These are phyloP conservation scores for Penicillium sp. DNA, from an alignment of 2,329 filamentous ascomycete species.

Conservation along the genomic window DNA sequence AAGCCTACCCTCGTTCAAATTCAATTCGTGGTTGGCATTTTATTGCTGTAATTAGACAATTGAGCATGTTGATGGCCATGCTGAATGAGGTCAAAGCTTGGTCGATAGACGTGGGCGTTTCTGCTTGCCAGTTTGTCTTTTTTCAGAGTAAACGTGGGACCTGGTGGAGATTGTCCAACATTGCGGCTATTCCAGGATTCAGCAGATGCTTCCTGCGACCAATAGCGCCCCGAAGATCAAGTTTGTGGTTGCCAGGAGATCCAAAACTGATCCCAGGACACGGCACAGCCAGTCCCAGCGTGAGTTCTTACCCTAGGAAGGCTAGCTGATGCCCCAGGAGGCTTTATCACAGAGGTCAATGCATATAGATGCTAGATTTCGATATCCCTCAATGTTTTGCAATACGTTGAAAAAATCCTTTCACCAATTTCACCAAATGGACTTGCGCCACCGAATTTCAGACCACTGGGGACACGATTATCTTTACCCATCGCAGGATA, in stretches of 20 bases:
- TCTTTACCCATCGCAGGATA: too few relatives aligned
- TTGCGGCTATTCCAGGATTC: not conserved
- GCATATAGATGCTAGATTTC: too few relatives aligned
- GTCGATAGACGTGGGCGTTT: not conserved
- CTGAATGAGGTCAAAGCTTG: not conserved
- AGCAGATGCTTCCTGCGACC: not conserved
- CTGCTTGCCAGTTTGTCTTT: not conserved
- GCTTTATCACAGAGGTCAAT: too few relatives aligned
- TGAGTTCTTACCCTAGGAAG: too few relatives aligned
- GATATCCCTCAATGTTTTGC: too few relatives aligned
- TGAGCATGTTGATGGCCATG: not conserved
- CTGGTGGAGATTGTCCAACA: not conserved
- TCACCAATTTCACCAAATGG: too few relatives aligned
- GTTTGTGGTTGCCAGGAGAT: not conserved
- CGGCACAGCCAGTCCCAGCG: not conserved
- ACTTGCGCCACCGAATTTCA: too few relatives aligned
- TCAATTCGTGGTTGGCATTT: not conserved
- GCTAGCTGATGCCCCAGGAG: too few relatives aligned
- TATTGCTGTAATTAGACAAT: slow-evolving; percentile 1
- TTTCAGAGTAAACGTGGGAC: not conserved
- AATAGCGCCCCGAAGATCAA: not conserved
- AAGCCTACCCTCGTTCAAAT: not conserved
- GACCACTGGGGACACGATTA: too few relatives aligned
- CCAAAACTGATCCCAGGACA: not conserved
- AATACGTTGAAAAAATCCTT: too few relatives aligned